These are phyloP conservation scores for Ampelomyces quisqualis DNA, from an alignment of 2,329 filamentous ascomycete species.

Conservation along the genomic window DNA sequence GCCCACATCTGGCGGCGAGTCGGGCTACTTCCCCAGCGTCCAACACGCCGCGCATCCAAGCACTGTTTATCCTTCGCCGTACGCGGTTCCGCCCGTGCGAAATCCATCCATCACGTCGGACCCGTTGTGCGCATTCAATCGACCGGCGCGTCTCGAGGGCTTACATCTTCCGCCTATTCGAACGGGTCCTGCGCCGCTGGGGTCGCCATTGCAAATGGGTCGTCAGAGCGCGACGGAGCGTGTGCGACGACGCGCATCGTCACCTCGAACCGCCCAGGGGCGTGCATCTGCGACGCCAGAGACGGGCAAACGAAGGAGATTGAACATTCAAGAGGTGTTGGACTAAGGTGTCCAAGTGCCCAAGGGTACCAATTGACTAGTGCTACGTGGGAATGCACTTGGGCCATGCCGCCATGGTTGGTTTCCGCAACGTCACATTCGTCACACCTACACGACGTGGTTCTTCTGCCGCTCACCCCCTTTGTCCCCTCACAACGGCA, in stretches of 20 bases:
- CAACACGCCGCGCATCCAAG: constrained; percentile 27
- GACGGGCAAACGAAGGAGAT: constrained; percentile 35
- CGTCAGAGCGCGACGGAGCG: constrained; percentile 20
- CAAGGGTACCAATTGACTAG: too few species aligned
- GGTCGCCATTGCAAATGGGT: constrained; percentile 34
- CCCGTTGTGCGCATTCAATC: constrained; percentile 28
- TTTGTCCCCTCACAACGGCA: too few species aligned
- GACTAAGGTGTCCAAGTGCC: too few species aligned
- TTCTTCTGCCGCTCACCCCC: too few species aligned
- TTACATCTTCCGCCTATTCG: constrained; percentile 42
- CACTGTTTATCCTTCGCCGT: constrained; percentile 32
- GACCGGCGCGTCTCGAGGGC: constrained; percentile 30
- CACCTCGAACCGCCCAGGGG: constrained; percentile 26
- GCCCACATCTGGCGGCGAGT: constrained; percentile 36
- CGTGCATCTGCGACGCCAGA: constrained; percentile 35
- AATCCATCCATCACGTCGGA: constrained; percentile 31
- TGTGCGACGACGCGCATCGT: constrained; percentile 33
- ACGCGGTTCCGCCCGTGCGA: constrained; percentile 28
- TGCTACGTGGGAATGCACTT: too few species aligned
- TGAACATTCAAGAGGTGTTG: constrained; percentile 43
- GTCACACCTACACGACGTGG: too few species aligned
- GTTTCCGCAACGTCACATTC: too few species aligned
- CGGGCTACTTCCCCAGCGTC: constrained; percentile 37
- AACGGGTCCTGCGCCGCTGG: constrained; percentile 33
- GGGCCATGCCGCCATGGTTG: too few species aligned